These are phyloP conservation scores for Rhizoclosmatium sp. DNA, from an alignment of 192 early-diverging fungal species.

Conservation along the genomic window DNA sequence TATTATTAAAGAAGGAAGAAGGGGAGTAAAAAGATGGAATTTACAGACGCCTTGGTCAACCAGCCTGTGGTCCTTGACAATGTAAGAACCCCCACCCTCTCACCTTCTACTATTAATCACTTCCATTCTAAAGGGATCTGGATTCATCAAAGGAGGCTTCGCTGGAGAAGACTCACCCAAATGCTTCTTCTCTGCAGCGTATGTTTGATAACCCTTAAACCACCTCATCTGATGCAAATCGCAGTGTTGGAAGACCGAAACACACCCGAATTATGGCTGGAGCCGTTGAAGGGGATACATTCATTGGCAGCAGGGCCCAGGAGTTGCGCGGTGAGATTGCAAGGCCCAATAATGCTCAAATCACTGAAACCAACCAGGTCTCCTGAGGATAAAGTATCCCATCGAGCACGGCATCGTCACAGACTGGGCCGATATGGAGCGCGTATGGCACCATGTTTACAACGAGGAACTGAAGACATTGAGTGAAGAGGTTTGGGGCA, in stretches of 20 bases:
- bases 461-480: constrained; percentile 94
- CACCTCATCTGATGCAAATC: background rate
- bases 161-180: constrained; percentile 98
- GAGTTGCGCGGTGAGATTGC: constrained; percentile 74
- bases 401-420: constrained; percentile 97
- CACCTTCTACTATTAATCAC: background rate
- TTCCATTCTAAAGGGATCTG: constrained; percentile 79
- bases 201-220: constrained; percentile 41
- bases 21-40: constrained; percentile 68
- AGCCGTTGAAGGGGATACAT: constrained; percentile 94
- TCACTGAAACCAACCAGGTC: constrained; percentile 42
- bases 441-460: constrained; percentile 97
- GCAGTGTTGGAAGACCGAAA: constrained; percentile 92
- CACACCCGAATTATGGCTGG: constrained; percentile 97
- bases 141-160: constrained; percentile 98
- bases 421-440: constrained; percentile 99
- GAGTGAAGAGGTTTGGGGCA: constrained; percentile 81
- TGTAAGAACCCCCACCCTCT: constrained; percentile 64
- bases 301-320: constrained; percentile 96
- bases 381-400: constrained; percentile 93
- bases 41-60: constrained; percentile 93
- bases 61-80: constrained; percentile 99
- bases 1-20: background rate
- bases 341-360: background rate
- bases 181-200: constrained; percentile 94